Evolutionary conservation across 805 yeast species (phyloP).

Genomic region (Priceomyces medius): DNA sequence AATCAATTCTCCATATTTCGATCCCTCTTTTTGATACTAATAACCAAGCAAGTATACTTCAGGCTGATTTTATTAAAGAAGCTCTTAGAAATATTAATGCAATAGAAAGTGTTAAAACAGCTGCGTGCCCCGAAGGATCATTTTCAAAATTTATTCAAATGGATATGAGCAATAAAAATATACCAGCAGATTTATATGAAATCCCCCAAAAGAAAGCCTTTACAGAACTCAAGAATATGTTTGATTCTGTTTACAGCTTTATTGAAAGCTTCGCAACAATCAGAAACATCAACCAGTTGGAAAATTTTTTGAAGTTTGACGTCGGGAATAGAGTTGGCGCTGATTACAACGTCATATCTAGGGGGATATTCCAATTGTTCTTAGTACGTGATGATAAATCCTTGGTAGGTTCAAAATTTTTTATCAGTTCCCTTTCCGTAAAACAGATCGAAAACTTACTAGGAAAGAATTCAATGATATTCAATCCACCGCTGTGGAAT

Average conservation of each 20-base stretch:
- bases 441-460: slow-evolving; percentile 45
- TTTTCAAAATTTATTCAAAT: slow-evolving; percentile 38
- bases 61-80: slow-evolving; percentile 16
- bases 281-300: slow-evolving; percentile 22
- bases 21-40: slow-evolving; percentile 12
- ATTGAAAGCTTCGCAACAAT: slow-evolving; percentile 18
- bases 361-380: slow-evolving; percentile 63
- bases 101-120: slow-evolving; percentile 2
- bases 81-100: slow-evolving; percentile 13
- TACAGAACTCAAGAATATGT: slow-evolving; percentile 16
- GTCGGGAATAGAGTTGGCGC: slow-evolving; percentile 21
- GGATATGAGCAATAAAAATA: slow-evolving; percentile 35
- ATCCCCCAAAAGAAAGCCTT: slow-evolving; percentile 21
- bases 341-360: slow-evolving; percentile 46
- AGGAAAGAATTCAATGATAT: slow-evolving; percentile 33
- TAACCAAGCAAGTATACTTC: not conserved
- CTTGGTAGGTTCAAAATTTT: slow-evolving; percentile 47
- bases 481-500: slow-evolving; percentile 25
- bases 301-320: slow-evolving; percentile 26
- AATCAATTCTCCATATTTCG: slow-evolving; percentile 16
- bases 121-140: slow-evolving; percentile 20
- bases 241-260: slow-evolving; percentile 19
- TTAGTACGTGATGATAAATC: slow-evolving; percentile 61
- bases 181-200: slow-evolving; percentile 33
- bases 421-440: slow-evolving; percentile 12